Base-by-base conservation (phyloP, 352 stramenopile genomes). In the Pilasporangium apinafurcum region DNA sequence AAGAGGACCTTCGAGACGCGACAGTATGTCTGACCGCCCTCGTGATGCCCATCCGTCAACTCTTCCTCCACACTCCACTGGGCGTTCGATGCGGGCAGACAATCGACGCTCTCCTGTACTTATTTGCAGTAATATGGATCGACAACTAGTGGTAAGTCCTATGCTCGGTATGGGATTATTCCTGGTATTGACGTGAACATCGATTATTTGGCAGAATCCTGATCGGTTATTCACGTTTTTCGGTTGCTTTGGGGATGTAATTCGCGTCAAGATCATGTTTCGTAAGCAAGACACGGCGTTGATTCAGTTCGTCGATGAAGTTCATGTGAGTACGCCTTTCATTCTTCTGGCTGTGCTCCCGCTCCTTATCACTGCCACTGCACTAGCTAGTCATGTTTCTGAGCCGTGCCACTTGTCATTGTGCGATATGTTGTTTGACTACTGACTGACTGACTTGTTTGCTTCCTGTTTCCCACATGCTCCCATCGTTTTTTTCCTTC, bases 241-340 rank as follows among this genome's bases (percentile, higher is more conserved):
- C 51, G 76, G 80, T 12, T 92, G 80, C 52, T 92, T 86, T 59
- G 80, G 80, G 18, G 80, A 92, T 31, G 80, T 92, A 16, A 43
- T 89, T 44, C 80, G 80, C 21, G 70, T 92, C 47, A 92, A 92
- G 48, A 81, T 92, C 52, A 92, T 92, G 80, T 92, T 89, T 47
- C 71, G 75, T 24, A 92, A 92, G 48, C 74, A 81, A 30, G 80
- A 87, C 59, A 89, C 80, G 1, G 77, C 77, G 29, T 53, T 92
- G 16, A 82, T 92, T 34, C 80, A 92, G 51, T 92, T 92, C 26
- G 65, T 66, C 12, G 66, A 84, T 51, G 80, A 89, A 41, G 52
- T 62, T 27, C 80, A 92, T 50, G 80, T 70, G 14, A 20, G 5
- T 17, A 37, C 5, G 16, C 10, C 4, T 24, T n/a, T 44, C 24